Percentiles rank a stretch among this genome's conserved stretches.
Evolutionary conservation across 2,329 filamentous ascomycete species (phyloP).

Genomic region (Neofusicoccum cordaticola): DNA sequence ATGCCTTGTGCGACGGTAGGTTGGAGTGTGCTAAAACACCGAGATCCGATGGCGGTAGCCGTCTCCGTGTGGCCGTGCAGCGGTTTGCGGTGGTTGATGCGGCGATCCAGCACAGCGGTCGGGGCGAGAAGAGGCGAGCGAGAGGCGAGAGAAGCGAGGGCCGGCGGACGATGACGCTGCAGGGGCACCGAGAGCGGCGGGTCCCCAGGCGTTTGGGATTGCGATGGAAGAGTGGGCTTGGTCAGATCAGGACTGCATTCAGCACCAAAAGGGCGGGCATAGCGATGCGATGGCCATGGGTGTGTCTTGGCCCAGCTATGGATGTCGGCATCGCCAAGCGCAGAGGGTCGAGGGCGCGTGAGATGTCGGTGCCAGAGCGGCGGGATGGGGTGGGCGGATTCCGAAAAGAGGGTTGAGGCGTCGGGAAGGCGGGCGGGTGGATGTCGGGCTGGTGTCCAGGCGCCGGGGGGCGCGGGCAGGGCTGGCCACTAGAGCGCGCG

Average conservation of each 20-base stretch:
- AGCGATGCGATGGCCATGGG: background rate
- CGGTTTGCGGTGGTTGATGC: background rate
- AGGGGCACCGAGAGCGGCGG: background rate
- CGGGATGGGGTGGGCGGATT: background rate
- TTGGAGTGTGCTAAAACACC: background rate
- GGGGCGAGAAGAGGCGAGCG: background rate
- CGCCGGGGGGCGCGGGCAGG: background rate
- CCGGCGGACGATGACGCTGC: background rate
- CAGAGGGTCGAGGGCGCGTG: too few species aligned
- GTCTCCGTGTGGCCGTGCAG: background rate
- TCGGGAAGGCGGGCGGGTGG: slow-evolving; percentile 9
- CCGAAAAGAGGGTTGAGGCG: slow-evolving; percentile 13
- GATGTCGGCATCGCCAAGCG: background rate
- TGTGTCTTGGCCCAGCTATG: background rate
- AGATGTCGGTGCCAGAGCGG: background rate
- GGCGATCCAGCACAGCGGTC: background rate
- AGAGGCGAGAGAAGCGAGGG: background rate
- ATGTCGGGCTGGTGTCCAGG: background rate
- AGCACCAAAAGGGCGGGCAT: background rate
- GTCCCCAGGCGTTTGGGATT: slow-evolving; percentile 3
- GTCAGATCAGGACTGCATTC: background rate
- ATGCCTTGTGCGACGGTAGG: background rate
- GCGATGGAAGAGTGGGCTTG: background rate
- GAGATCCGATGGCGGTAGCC: background rate
- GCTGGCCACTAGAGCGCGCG: background rate